Evolutionary conservation across 2,329 filamentous ascomycete genomes (phyloP), one percentile per base, ranked within the genome.

Genomic region (Tolypocladium inflatum): DNA sequence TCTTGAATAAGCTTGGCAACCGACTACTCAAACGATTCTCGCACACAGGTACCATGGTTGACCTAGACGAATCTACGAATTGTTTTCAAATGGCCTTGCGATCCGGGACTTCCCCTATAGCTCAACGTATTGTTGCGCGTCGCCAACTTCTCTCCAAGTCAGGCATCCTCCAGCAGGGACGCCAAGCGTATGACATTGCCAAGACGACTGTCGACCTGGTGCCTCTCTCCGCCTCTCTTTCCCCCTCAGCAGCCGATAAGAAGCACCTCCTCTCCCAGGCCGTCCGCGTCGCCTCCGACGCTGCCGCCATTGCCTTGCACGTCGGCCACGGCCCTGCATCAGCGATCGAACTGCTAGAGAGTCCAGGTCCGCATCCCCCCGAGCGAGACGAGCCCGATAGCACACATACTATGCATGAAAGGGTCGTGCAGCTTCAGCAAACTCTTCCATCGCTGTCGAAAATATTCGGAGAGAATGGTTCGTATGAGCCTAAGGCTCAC

Each of bases 261-360:
- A 54, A 30, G 35, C 35, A 41, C 21, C 35, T 39, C 2, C 35
- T 54, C 17, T 54, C 52, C 10, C 35, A 41, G 10, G 52, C 52
- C 4, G 35, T 39, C 8, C n/a, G 35, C 21, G 26, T 54, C n/a
- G 35, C 52, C 4, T 26, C 52, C 4, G 35, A 54, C 13, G 52
- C 52, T 19, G 52, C 52, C n/a, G 52, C 35, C 37, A 30, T 54
- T 39, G 35, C 38, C 19, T 26, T 54, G 8, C 52, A 54, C 37
- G 39, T 23, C 19, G 35, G 37, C n/a, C 35, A 54, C 23, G 55
- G 35, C 11, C 55, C 48, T 1, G 4, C 35, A 4, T 11, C 11
- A 61, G 53, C 64, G 1, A 35, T 70, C 0, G 33, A 58, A 13
- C 55, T 65, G 6, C 62, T 71, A 5, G 68, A 71, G 53, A 59